Base-by-base conservation (phyloP, 345 rosid species). In the Brassica juncea region DNA sequence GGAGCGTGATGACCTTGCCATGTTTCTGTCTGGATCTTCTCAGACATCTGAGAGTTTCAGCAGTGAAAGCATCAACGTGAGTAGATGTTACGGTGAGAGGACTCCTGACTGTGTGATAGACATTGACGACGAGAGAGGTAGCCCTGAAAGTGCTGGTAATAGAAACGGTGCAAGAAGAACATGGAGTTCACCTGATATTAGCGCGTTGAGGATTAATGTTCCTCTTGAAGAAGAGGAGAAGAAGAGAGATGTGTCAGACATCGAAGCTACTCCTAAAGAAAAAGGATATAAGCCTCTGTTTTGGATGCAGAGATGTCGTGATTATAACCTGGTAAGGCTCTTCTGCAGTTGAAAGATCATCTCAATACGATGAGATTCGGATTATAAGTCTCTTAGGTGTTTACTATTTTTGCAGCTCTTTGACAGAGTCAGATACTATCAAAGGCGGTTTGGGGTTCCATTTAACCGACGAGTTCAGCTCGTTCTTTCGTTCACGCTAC, bases 1-100 rank as follows among this genome's bases (percentile, higher is more conserved):
- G 77, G 98, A 93, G 78, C 69, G 97, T 25, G 91, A 91, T 82
- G 95, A 93, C 79, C 86, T 93, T 62, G 98, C 97, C 0, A 77
- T 84, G 82, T 91, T 93, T 86, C 87, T 93, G 34, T 91, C 91
- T 4, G 95, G 98, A 62, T 74, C 87, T 72, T 77, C 85, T 31
- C 82, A 81, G 47, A 73, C 76, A 3, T 81, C 77, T 0, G 83
- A 70, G 54, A 78, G 57, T 75, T 75, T 62, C 19, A 83, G 82
- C 67, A 81, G 82, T 74, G 85, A 83, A 59, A 78, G 70, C 80
- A 65, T 37, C 76, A 64, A 78, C 61, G 44, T 66, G 73, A 6
- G 34, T 30, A 75, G 73, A 75, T 70, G 76, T 83, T 74, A 83
- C 54, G 81, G 82, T 28, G 81, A 70, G 4, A 10, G 25, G 21